Evolutionary conservation across 2,329 filamentous ascomycete genomes (phyloP).

Genomic region (Pestalotiopsis sp.): DNA sequence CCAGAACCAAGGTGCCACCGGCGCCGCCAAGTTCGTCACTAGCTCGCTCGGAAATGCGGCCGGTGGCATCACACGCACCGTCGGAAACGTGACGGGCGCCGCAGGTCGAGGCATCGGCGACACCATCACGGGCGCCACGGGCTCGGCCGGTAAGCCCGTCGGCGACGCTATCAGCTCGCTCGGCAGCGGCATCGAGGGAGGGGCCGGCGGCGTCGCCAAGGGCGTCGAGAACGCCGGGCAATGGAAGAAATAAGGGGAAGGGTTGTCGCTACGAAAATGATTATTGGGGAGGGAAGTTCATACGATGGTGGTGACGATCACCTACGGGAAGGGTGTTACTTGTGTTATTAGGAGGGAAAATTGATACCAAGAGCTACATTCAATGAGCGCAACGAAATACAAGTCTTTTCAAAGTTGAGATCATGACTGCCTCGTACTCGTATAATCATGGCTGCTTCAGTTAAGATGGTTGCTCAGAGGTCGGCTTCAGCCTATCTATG

Average conservation of each 20-base stretch:
- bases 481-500: not conserved
- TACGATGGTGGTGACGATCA: not conserved
- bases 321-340: not conserved
- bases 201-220: constrained; percentile 42
- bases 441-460: not conserved
- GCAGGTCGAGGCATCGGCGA: constrained; percentile 46
- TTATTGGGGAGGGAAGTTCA: not conserved
- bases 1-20: constrained; percentile 31
- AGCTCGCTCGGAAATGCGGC: constrained; percentile 32
- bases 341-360: not conserved
- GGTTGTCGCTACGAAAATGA: not conserved
- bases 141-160: constrained; percentile 47
- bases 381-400: not conserved
- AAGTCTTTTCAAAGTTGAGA: not conserved
- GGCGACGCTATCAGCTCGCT: constrained; percentile 47
- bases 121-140: constrained; percentile 47
- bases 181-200: constrained; percentile 46
- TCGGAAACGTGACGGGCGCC: constrained; percentile 39
- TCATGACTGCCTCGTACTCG: too few species aligned
- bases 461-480: not conserved
- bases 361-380: not conserved
- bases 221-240: constrained; percentile 51
- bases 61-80: constrained; percentile 32
- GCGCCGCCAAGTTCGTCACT: constrained; percentile 37
- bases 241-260: constrained; percentile 32